Percentiles rank a stretch among this genome's conserved stretches.
Evolutionary conservation across 768 basidiomycete species (phyloP).

Genomic region (Cubamyces sp.): DNA sequence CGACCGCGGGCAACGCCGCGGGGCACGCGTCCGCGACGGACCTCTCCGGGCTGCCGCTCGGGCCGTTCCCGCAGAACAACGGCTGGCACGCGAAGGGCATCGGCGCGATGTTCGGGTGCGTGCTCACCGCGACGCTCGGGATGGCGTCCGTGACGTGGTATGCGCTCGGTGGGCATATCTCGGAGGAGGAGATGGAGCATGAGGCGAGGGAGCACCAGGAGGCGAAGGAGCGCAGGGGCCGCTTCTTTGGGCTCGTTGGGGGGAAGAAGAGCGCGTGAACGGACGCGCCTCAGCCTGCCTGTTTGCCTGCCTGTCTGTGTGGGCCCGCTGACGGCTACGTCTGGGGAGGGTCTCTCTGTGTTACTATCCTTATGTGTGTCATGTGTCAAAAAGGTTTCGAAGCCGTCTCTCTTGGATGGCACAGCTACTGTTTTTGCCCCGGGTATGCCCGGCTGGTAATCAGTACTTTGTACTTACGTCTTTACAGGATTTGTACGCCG

Average conservation of each 20-base stretch:
- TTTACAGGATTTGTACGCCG: too few relatives aligned
- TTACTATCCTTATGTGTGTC: too few relatives aligned
- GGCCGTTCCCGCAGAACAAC: conserved; percentile 72
- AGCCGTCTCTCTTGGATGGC: too few relatives aligned
- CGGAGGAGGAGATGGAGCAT: conserved; percentile 81
- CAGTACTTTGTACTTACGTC: too few relatives aligned
- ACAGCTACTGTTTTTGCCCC: too few relatives aligned
- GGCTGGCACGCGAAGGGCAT: conserved; percentile 80
- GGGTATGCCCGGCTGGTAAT: too few relatives aligned
- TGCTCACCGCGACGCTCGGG: conserved; percentile 82
- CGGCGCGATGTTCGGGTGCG: conserved; percentile 75
- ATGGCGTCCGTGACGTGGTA: conserved; percentile 90
- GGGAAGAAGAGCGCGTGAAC: conserved; percentile 19
- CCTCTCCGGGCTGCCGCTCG: conserved; percentile 62
- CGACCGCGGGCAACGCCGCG: conserved; percentile 83
- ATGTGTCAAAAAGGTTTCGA: too few relatives aligned
- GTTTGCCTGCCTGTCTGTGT: too few relatives aligned
- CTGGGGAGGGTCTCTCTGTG: too few relatives aligned
- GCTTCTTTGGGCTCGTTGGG: conserved; percentile 43
- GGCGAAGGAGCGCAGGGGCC: conserved; percentile 56
- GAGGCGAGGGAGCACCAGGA: conserved; percentile 62
- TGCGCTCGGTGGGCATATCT: conserved; percentile 67
- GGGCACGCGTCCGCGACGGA: conserved; percentile 74
- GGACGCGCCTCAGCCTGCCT: too few relatives aligned
- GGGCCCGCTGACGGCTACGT: too few relatives aligned